phyloP scores from a whole-genome alignment of 768 basidiomycete species.

The Boletus fagicola region DNA sequence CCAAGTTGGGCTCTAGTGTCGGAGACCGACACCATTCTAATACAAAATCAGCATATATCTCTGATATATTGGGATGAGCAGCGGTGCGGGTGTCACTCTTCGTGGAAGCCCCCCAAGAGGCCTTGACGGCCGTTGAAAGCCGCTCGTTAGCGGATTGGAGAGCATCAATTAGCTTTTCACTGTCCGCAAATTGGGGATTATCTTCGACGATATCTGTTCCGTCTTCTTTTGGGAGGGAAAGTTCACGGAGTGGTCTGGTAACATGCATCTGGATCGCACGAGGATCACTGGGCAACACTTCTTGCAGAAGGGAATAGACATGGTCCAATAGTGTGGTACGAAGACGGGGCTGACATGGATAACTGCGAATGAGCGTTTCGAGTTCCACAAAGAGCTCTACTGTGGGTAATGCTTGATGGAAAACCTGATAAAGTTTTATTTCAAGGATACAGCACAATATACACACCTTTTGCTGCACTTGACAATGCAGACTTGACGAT shows the following conservation, averaged over 20 bases:
- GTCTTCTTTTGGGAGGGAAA: slow-evolving; percentile 27
- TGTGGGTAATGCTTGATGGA: slow-evolving; percentile 38
- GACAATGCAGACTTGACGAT: slow-evolving; percentile 77
- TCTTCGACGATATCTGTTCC: slow-evolving; percentile 6
- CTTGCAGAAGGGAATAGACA: slow-evolving; percentile 41
- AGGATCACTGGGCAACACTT: slow-evolving; percentile 37
- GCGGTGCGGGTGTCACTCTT: slow-evolving; percentile 12
- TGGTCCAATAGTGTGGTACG: slow-evolving; percentile 42
- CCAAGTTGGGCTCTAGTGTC: slow-evolving; percentile 32
- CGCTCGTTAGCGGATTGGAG: slow-evolving; percentile 34
- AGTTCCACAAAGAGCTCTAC: slow-evolving; percentile 42
- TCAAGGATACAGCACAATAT: slow-evolving; percentile 13
- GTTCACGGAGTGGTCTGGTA: slow-evolving; percentile 34
- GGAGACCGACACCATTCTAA: slow-evolving; percentile 44
- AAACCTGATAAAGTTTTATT: slow-evolving; percentile 10
- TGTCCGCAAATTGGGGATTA: slow-evolving; percentile 9
- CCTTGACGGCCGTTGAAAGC: slow-evolving; percentile 29
- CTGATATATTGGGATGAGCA: slow-evolving; percentile 31
- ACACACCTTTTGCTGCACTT: slow-evolving; percentile 69
- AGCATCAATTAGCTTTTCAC: slow-evolving; percentile 28
- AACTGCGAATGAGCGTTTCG: slow-evolving; percentile 41
- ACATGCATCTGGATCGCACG: slow-evolving; percentile 40
- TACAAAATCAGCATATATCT: slow-evolving; percentile 45
- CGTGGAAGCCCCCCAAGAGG: slow-evolving; percentile 16
- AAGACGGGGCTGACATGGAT: slow-evolving; percentile 42